These are phyloP conservation scores for Gnomoniopsis smithogilvyi DNA, from an alignment of 2,329 filamentous ascomycete genomes.

Conservation along the genomic window DNA sequence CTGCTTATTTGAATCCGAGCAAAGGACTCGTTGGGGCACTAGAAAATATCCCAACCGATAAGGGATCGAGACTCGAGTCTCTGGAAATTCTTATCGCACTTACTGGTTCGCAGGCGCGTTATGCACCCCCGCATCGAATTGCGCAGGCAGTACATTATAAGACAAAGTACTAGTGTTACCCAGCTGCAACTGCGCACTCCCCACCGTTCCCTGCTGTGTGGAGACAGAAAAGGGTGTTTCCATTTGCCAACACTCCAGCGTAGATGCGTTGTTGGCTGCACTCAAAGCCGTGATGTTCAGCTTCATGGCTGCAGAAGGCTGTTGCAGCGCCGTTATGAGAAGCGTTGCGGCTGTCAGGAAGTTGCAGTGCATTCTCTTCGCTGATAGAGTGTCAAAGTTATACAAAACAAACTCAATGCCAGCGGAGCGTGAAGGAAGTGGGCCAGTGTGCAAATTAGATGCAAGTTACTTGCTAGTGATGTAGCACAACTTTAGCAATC, in stretches of 20 bases:
- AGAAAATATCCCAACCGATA: too few relatives aligned
- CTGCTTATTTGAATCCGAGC: too few relatives aligned
- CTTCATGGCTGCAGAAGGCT: neutral
- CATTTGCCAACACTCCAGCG: slow-evolving; percentile 45
- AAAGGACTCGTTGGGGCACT: too few relatives aligned
- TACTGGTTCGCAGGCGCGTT: slow-evolving; percentile 40
- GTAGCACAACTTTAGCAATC: too few relatives aligned
- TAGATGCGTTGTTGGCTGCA: slow-evolving; percentile 34
- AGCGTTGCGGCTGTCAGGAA: neutral
- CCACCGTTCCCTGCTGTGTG: slow-evolving; percentile 29
- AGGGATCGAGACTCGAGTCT: neutral
- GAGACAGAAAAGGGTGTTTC: slow-evolving; percentile 30
- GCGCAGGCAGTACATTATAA: slow-evolving; percentile 33
- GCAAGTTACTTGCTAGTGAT: too few relatives aligned
- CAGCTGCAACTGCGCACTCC: slow-evolving; percentile 28
- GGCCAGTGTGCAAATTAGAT: too few relatives aligned
- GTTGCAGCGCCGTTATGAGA: neutral
- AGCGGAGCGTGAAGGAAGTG: neutral
- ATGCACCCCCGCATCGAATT: slow-evolving; percentile 36
- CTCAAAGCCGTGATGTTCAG: slow-evolving; percentile 41
- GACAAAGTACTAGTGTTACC: slow-evolving; percentile 30
- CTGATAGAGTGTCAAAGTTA: neutral
- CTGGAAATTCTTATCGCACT: slow-evolving; percentile 16
- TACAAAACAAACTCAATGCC: neutral
- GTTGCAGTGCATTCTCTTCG: neutral